Percentiles rank a stretch among this genome's conserved stretches.
Conservation (phyloP, 2,329 filamentous ascomycete genomes). For the Simplicillium aogashimaense region DNA sequence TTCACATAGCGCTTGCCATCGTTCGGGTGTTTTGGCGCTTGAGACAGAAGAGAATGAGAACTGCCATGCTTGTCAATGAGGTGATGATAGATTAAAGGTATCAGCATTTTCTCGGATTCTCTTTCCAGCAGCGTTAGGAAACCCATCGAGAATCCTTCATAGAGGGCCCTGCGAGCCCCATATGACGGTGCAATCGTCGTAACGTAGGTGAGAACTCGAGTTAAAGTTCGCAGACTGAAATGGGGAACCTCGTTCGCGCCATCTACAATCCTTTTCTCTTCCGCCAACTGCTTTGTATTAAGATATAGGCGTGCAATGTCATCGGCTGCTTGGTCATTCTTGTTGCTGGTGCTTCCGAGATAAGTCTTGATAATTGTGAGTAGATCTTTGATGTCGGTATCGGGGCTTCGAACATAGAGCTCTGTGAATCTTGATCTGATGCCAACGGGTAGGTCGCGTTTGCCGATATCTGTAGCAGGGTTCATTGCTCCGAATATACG, state of each 20-base stretch:
- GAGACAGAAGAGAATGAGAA: conserved; percentile 62
- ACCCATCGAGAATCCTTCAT: conserved; percentile 96
- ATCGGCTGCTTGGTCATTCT: conserved; percentile 62
- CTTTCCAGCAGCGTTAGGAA: conserved; percentile 83
- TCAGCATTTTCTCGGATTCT: conserved; percentile 68
- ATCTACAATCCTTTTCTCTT: conserved; percentile 80
- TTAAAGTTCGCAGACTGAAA: conserved; percentile 91
- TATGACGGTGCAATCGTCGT: conserved; percentile 76
- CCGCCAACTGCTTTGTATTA: conserved; percentile 71
- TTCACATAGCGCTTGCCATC: conserved; percentile 73
- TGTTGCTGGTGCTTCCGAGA: conserved; percentile 59
- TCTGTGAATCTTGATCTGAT: conserved; percentile 91
- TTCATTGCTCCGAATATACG: conserved; percentile 99
- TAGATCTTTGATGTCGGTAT: conserved; percentile 77
- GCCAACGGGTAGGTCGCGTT: conserved; percentile 82
- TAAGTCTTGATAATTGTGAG: conserved; percentile 84
- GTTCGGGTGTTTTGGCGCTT: conserved; percentile 65
- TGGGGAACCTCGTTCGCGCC: conserved; percentile 93
- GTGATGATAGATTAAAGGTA: conserved; percentile 71
- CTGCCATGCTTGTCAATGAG: conserved; percentile 62
- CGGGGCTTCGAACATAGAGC: conserved; percentile 85
- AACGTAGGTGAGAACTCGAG: conserved; percentile 81
- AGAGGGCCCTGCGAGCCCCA: conserved; percentile 74
- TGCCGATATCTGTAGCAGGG: conserved; percentile 92
- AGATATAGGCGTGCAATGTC: conserved; percentile 84